Base-by-base conservation (phyloP, 768 basidiomycete species). In the Lactarius tabidus region DNA sequence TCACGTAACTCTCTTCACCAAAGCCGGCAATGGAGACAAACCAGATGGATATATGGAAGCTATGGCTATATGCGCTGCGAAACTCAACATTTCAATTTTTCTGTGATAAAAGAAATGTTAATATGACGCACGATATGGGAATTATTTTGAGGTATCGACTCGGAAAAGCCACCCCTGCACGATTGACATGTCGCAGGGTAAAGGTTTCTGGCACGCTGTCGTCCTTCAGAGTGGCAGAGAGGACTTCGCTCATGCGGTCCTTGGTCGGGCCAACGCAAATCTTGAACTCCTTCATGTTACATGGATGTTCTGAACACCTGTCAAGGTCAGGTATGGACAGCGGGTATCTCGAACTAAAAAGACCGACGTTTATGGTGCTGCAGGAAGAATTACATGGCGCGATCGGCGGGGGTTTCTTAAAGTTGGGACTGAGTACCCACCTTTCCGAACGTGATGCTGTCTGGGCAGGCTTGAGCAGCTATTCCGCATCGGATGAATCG, bases 221-320 rank as follows among this genome's bases (percentile, higher is more conserved):
- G 69, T 93, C 90, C 74, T 85, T 86, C 62, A 92, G 81, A 2
- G 79, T 77, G 0, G 83, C 74, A 57, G 85, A 84, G 12, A 92
- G 76, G 38, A 89, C 83, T 71, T 91, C 85, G 2, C 79, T 83
- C 83, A 93, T 82, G 70, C 83, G 82, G 69, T 90, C 85, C 65
- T 84, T 80, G 28, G 82, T 79, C 43, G 82, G 75, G 7, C 90
- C 91, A 23, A 86, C 82, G 64, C 83, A 85, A 14, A 92, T 71
- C 72, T 86, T 87, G 78, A 93, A 89, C 62, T 91, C 89, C 72
- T 90, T 90, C 86, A 90, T 86, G 70, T 91, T 91, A 72, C 91
- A 93, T 36, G 90, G 89, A 74, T 92, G 90, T 23, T 82, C 90
- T 92, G 65, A n/a, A 64, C 18, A 31, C 65, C 15, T 51, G 23